These are phyloP conservation scores for Fusarium xyrophilum DNA, from an alignment of 2,329 filamentous ascomycete species.

Conservation along the genomic window DNA sequence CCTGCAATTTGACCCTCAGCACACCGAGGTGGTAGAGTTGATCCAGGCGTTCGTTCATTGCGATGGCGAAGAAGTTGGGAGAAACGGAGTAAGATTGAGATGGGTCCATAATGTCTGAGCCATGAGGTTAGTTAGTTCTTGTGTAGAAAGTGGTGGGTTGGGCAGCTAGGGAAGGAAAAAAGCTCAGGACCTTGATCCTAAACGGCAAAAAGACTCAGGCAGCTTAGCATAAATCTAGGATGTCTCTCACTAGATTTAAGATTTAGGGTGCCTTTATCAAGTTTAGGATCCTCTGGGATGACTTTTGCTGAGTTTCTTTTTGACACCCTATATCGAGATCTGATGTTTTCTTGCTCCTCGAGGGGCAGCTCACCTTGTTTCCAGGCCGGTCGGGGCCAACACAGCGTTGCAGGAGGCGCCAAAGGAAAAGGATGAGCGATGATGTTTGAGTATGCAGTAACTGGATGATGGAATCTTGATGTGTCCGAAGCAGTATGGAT, in stretches of 20 bases:
- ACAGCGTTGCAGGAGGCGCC: not conserved
- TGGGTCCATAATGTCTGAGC: not conserved
- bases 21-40: not conserved
- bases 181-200: too few relatives aligned
- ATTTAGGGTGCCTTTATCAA: too few relatives aligned
- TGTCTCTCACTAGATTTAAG: too few relatives aligned
- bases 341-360: too few relatives aligned
- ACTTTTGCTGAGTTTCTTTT: too few relatives aligned
- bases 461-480: not conserved
- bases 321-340: too few relatives aligned
- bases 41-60: not conserved
- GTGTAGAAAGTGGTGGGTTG: not conserved
- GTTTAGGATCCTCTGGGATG: too few relatives aligned
- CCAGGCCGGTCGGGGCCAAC: not conserved
- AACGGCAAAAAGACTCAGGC: too few relatives aligned
- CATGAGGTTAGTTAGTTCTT: not conserved
- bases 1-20: not conserved
- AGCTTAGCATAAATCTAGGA: too few relatives aligned
- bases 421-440: not conserved
- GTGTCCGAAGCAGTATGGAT: not conserved
- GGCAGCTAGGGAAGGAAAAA: not conserved
- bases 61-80: fast-evolving
- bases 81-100: not conserved
- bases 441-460: not conserved
- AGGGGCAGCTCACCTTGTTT: not conserved